Evolutionary conservation across 306 rosid species (phyloP).

Genomic region (Begonia loranthoides): DNA sequence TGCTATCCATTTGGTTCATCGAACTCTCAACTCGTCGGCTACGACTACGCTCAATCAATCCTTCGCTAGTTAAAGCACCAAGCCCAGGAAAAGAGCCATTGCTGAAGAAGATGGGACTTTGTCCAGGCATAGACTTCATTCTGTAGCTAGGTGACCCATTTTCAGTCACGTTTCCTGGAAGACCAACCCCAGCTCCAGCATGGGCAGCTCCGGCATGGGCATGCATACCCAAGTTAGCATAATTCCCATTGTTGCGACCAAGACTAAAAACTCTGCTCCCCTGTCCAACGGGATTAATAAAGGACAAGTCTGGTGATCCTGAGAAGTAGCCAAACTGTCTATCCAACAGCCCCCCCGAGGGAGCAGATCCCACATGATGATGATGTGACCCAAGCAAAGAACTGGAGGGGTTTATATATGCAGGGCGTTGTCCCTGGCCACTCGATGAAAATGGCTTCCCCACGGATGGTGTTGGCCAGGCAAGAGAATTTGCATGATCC

Average conservation of each 20-base stretch:
- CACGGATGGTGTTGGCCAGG: conserved; percentile 55
- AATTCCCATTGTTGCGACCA: conserved; percentile 43
- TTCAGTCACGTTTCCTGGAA: conserved; percentile 54
- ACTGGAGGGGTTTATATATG: conserved; percentile 30
- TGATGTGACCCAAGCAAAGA: conserved; percentile 47
- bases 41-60: conserved; percentile 47
- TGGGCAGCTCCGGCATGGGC: conserved; percentile 36
- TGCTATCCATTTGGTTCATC: conserved; percentile 52
- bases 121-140: conserved; percentile 68
- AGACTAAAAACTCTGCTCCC: conserved; percentile 46
- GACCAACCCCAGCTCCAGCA: conserved; percentile 41
- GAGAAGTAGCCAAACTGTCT: conserved; percentile 69
- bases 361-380: conserved; percentile 83
- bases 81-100: conserved; percentile 58
- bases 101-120: conserved; percentile 50
- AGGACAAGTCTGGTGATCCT: conserved; percentile 72
- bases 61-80: conserved; percentile 21
- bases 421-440: conserved; percentile 61
- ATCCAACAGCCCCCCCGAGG: conserved; percentile 65
- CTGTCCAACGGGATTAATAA: conserved; percentile 34
- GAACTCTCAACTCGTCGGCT: conserved; percentile 58
- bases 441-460: conserved; percentile 54
- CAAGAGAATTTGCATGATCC: conserved; percentile 46
- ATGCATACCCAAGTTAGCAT: conserved; percentile 44
- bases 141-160: conserved; percentile 53